phyloP scores from a whole-genome alignment of 768 basidiomycete genomes.

The Lenzites betulinus region DNA sequence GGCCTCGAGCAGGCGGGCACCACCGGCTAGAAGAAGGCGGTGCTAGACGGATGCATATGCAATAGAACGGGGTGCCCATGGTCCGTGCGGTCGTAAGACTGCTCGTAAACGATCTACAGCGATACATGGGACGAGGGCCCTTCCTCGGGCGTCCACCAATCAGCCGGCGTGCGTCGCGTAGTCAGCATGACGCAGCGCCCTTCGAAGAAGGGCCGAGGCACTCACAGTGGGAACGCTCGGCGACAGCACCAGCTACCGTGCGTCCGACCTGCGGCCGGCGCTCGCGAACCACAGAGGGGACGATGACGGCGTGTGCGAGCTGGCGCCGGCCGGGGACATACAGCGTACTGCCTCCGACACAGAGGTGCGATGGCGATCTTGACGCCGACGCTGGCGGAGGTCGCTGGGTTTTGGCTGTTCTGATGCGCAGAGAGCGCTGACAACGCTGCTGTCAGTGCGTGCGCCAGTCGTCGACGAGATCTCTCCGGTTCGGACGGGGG shows the following conservation, averaged over 20 bases:
- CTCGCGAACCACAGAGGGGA: neutral
- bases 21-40: neutral
- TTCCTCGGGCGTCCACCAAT: neutral
- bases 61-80: neutral
- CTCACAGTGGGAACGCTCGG: slow-evolving; percentile 9
- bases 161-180: neutral
- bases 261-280: neutral
- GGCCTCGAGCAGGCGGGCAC: neutral
- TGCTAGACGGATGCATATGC: neutral
- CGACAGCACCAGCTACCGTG: slow-evolving; percentile 1
- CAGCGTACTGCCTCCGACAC: slow-evolving; percentile 8
- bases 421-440: slow-evolving; percentile 8
- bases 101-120: neutral
- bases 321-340: neutral
- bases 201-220: neutral
- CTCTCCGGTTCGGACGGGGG: slow-evolving; percentile 4
- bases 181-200: slow-evolving; percentile 5
- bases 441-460: neutral
- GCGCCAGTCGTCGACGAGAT: neutral
- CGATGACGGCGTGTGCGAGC: neutral
- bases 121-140: neutral
- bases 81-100: slow-evolving; percentile 1
- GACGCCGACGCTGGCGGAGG: slow-evolving; percentile 4
- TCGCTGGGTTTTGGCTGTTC: slow-evolving; percentile 6
- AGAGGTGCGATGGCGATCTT: slow-evolving; percentile 12